Conservation (phyloP, 176 grass and related monocot genomes). For the Juncus effusus region DNA sequence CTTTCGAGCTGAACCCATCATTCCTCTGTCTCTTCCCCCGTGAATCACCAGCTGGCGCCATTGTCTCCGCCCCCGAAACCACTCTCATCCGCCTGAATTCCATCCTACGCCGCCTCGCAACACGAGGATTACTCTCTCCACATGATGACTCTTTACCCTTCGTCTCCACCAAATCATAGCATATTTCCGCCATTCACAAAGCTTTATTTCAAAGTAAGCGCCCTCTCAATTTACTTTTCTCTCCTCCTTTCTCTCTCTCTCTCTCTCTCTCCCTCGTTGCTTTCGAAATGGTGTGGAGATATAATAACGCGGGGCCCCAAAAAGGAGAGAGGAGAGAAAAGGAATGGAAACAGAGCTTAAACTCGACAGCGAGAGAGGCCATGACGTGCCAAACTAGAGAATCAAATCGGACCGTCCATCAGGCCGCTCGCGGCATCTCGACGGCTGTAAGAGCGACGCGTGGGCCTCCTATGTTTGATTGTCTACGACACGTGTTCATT, state of each 20-base stretch:
- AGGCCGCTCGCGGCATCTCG: background rate
- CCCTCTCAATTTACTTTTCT: background rate
- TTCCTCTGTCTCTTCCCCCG: constrained; percentile 27
- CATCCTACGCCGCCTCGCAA: constrained; percentile 50
- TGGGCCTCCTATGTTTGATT: background rate
- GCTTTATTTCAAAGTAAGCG: background rate
- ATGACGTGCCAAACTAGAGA: background rate
- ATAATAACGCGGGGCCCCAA: background rate
- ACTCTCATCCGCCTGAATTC: constrained; percentile 52
- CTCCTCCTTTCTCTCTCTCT: background rate
- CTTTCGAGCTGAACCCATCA: background rate
- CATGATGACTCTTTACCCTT: constrained; percentile 18
- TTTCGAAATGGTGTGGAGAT: constrained; percentile 1
- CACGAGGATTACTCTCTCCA: constrained; percentile 26
- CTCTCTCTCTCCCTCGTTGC: constrained; percentile 3
- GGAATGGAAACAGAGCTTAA: no score
- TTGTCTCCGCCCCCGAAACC: constrained; percentile 1
- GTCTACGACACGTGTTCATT: background rate
- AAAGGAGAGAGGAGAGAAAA: no score
- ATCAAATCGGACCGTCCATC: background rate
- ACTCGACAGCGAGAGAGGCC: background rate
- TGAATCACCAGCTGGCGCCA: background rate
- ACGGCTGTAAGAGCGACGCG: background rate
- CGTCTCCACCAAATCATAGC: constrained; percentile 31
- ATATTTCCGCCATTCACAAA: constrained; percentile 48